Evolutionary conservation across 1,139 yeast genomes (phyloP), one percentile per base, ranked within the genome.

Genomic region (Suhomyces coccinellae): DNA sequence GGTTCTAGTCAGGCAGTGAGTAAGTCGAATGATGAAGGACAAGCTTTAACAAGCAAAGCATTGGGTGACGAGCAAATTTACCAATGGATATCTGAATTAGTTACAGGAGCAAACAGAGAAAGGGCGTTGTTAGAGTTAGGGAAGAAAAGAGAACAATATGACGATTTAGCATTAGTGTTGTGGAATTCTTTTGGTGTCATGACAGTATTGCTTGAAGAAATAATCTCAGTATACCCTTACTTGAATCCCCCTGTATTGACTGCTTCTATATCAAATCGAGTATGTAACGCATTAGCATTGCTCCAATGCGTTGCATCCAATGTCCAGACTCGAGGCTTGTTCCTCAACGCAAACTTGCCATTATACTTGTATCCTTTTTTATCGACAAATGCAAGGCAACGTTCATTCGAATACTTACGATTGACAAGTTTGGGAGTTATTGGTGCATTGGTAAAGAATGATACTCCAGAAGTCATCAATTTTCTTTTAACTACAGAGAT

Each of bases 111-210:
- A 33, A 87, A 87, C 59, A 81, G 95, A 57, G 99, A 93, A 59
- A 88, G 93, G 57, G 98, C 99, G 1, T 73, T 93, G 46, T 69
- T 90, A 52, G 98, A 91, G 62, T 73, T 93, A 41, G 97, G 98
- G 8, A 89, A 93, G 62, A 91, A 90, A 59, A 77, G 99, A 52
- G 99, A 93, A 60, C 93, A 89, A 61, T 91, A 88, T 61, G 97
- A 90, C 48, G 98, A 93, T 61, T 75, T 93, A 52, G 98, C 99
- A 0, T 69, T 90, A 37, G 95, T 91, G 6, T 72, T 93, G 48
- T 93, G 99, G 99, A 86, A 93, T 57, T 87, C 97, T 4, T 91
- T 86, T 67, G 99, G 98, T 22, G 97, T 91, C 14, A 90, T 93
- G 95, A 85, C 98, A 1, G 87, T 91, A 13, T 71, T 93, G 40